Conservation (phyloP, 371 early-diverging fungal species). For the Mucor mucedo region DNA sequence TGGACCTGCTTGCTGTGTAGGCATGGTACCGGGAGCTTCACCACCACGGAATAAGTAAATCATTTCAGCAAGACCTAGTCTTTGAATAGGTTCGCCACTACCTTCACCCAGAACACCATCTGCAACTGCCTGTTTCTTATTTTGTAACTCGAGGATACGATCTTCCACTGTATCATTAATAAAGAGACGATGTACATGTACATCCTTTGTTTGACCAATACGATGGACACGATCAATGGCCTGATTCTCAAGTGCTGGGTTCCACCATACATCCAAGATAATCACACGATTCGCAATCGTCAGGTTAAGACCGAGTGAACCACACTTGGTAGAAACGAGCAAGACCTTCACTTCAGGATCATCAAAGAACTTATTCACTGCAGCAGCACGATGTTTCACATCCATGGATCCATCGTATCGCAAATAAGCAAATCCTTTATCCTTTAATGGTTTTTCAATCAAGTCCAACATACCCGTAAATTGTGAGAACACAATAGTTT, state of each 20-base stretch:
- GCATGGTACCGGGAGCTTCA: slow-evolving; percentile 12
- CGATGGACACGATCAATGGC: slow-evolving; percentile 92
- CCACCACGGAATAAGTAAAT: slow-evolving; percentile 52
- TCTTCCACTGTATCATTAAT: slow-evolving; percentile 45
- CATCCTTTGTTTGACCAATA: slow-evolving; percentile 88
- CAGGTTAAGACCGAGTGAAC: slow-evolving; percentile 70
- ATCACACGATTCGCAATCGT: slow-evolving; percentile 37
- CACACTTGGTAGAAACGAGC: slow-evolving; percentile 67
- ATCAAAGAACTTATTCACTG: slow-evolving; percentile 49
- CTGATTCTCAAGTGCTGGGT: slow-evolving; percentile 65
- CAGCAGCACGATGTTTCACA: slow-evolving; percentile 39
- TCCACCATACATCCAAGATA: slow-evolving; percentile 75
- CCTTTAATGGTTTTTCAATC: slow-evolving; percentile 65
- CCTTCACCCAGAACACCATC: slow-evolving; percentile 57
- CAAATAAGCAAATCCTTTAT: slow-evolving; percentile 36
- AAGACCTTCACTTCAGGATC: slow-evolving; percentile 60
- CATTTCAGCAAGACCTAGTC: slow-evolving; percentile 47
- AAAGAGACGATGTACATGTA: slow-evolving; percentile 32
- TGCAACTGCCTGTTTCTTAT: slow-evolving; percentile 41
- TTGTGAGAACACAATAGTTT: slow-evolving; percentile 86
- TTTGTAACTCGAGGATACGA: slow-evolving; percentile 45
- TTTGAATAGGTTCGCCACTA: slow-evolving; percentile 18
- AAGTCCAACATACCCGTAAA: slow-evolving; percentile 71
- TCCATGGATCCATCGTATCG: slow-evolving; percentile 59
- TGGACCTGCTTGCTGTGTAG: neutral